Evolutionary conservation across 2,329 filamentous ascomycete species (phyloP).

Genomic region (Ceratocystis ficicola): DNA sequence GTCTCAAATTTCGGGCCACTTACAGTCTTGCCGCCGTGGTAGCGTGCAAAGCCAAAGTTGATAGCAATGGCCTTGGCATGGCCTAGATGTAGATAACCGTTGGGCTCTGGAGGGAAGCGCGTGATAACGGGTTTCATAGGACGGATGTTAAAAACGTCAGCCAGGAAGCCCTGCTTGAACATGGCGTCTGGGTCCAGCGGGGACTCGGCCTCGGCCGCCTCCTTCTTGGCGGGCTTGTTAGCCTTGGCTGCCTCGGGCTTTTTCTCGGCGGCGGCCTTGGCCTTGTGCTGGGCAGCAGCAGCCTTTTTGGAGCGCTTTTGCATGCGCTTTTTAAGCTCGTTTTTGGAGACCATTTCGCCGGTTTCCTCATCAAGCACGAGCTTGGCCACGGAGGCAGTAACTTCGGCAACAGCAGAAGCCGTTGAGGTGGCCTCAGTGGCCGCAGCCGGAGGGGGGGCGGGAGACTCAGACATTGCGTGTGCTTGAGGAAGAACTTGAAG

Average conservation of each 20-base stretch:
- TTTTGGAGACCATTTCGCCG: conserved; percentile 53
- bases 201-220: conserved; percentile 27
- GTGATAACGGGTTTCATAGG: conserved; percentile 52
- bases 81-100: conserved; percentile 86
- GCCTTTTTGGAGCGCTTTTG: conserved; percentile 49
- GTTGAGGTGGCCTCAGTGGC: conserved; percentile 4
- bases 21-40: conserved; percentile 56
- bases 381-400: conserved; percentile 42
- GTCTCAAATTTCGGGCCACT: conserved; percentile 21
- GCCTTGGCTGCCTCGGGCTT: conserved; percentile 27
- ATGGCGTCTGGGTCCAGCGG: conserved; percentile 49
- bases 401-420: conserved; percentile 30
- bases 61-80: conserved; percentile 92
- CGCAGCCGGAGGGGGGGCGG: conserved; percentile 1
- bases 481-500: not conserved
- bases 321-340: conserved; percentile 49
- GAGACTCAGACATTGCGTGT: conserved; percentile 14
- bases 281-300: conserved; percentile 41
- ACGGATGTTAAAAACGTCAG: conserved; percentile 57
- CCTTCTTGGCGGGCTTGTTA: conserved; percentile 43
- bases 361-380: conserved; percentile 51
- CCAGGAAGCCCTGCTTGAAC: conserved; percentile 69
- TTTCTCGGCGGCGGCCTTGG: conserved; percentile 27
- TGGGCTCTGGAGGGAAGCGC: conserved; percentile 76
- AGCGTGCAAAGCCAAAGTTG: conserved; percentile 88